Evolutionary conservation across 139 green algal species (phyloP).

Genomic region (Micromonas commoda): DNA sequence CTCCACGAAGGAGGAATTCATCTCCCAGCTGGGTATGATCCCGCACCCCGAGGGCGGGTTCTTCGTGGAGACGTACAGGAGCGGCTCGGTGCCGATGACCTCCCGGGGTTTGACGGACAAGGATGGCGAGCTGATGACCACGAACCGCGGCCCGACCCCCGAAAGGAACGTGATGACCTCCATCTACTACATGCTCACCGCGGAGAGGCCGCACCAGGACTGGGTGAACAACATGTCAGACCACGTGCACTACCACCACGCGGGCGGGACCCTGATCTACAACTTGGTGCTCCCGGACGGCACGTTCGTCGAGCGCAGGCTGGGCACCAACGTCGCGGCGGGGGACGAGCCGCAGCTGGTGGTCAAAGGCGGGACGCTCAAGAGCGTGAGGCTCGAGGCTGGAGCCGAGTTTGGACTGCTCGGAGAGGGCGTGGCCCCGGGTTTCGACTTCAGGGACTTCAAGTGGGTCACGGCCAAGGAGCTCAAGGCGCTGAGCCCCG

Average conservation of each 20-base stretch:
- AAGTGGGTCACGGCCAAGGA: not conserved
- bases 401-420: conserved; percentile 4
- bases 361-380: not conserved
- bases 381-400: not conserved
- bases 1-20: not conserved
- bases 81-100: conserved; percentile 1
- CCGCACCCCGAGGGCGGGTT: conserved; percentile 26
- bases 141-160: not conserved
- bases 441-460: conserved; percentile 29
- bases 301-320: not conserved
- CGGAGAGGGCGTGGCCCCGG: not conserved
- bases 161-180: conserved; percentile 12
- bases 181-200: conserved; percentile 24
- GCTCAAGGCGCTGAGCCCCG: not conserved
- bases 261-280: not conserved
- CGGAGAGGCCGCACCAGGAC: not conserved
- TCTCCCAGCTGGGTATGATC: conserved; percentile 5
- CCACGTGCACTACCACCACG: conserved; percentile 21
- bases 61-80: conserved; percentile 16
- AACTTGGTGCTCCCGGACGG: not conserved
- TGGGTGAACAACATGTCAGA: conserved; percentile 2
- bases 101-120: not conserved
- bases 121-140: not conserved
- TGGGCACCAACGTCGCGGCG: not conserved
- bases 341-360: conserved; percentile 14